Percentiles rank a stretch among this genome's conserved stretches.
Conservation (phyloP, 495 filamentous ascomycete genomes). For the Lichenothelia convexa region DNA sequence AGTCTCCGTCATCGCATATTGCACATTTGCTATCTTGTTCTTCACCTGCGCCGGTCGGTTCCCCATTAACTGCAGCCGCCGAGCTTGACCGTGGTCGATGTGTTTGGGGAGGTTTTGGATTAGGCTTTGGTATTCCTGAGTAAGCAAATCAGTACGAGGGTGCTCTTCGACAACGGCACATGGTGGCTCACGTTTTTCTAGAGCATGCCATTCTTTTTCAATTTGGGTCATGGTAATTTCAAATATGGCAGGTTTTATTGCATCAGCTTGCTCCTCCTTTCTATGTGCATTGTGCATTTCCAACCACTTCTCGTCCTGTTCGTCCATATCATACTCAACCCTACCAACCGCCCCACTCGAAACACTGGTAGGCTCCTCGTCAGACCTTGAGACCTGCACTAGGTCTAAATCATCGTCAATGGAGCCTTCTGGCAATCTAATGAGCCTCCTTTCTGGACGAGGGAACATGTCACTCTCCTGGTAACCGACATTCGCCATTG, state of each 20-base stretch:
- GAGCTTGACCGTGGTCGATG: conserved; percentile 81
- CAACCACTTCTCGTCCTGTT: conserved; percentile 95
- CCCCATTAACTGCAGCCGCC: conserved; percentile 79
- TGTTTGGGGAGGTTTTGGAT: conserved; percentile 86
- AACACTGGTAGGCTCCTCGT: conserved; percentile 31
- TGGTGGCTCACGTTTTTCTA: conserved; percentile 53
- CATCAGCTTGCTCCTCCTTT: conserved; percentile 48
- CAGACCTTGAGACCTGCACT: conserved; percentile 33
- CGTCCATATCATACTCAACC: conserved; percentile 99
- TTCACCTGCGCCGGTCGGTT: conserved; percentile 61
- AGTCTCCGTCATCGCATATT: conserved; percentile 96
- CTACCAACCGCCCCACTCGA: conserved; percentile 38
- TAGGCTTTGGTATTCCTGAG: conserved; percentile 67
- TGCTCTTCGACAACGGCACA: neutral
- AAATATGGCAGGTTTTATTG: conserved; percentile 81
- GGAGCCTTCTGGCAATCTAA: conserved; percentile 58
- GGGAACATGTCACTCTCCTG: conserved; percentile 82
- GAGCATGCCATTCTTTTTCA: conserved; percentile 92
- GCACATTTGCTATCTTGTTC: conserved; percentile 96
- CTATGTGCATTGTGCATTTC: conserved; percentile 64
- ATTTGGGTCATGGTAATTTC: conserved; percentile 98
- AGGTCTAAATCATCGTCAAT: conserved; percentile 72
- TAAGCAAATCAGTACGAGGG: neutral
- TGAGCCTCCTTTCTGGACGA: conserved; percentile 53
- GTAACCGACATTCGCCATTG: conserved; percentile 87